These are phyloP conservation scores for Atalantia buxifolia DNA, from an alignment of 345 rosid genomes.

Conservation along the genomic window DNA sequence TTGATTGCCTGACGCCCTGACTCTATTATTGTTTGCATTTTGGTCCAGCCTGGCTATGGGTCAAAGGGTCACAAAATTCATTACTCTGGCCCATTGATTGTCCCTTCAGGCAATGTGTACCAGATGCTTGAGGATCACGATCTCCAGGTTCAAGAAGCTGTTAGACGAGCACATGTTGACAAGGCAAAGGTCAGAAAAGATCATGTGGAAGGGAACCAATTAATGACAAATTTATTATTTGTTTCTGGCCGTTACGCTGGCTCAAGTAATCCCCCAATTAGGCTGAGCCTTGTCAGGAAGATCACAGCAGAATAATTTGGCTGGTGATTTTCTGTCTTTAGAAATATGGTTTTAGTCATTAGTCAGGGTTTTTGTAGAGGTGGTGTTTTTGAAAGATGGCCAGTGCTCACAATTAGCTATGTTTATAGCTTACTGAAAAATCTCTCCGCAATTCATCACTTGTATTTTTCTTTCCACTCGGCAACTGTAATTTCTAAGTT, in stretches of 20 bases:
- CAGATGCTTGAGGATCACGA: slow-evolving; percentile 95
- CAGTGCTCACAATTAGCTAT: slow-evolving; percentile 22
- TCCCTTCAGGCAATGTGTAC: slow-evolving; percentile 86
- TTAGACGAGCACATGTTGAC: slow-evolving; percentile 73
- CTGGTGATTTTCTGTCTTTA: slow-evolving; percentile 17
- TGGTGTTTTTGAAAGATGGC: slow-evolving; percentile 26
- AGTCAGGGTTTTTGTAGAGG: slow-evolving; percentile 33
- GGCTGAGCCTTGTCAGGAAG: slow-evolving; percentile 8
- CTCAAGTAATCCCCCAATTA: slow-evolving; percentile 16
- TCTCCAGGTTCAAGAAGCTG: slow-evolving; percentile 93
- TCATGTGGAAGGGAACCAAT: slow-evolving; percentile 58
- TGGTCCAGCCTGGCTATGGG: slow-evolving; percentile 69
- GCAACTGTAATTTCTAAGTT: slow-evolving; percentile 19
- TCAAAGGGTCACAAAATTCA: slow-evolving; percentile 91
- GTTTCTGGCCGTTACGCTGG: slow-evolving; percentile 66
- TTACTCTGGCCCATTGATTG: slow-evolving; percentile 88
- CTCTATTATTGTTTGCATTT: neutral
- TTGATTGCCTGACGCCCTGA: neutral
- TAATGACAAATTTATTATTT: slow-evolving; percentile 57
- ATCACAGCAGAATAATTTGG: slow-evolving; percentile 21
- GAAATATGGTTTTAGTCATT: slow-evolving; percentile 16
- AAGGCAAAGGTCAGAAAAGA: slow-evolving; percentile 74
- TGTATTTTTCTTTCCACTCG: slow-evolving; percentile 23
- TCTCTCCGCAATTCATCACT: slow-evolving; percentile 16
- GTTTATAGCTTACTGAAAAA: slow-evolving; percentile 22